Conservation (phyloP, 768 basidiomycete species). For the Kwoniella shandongensis region DNA sequence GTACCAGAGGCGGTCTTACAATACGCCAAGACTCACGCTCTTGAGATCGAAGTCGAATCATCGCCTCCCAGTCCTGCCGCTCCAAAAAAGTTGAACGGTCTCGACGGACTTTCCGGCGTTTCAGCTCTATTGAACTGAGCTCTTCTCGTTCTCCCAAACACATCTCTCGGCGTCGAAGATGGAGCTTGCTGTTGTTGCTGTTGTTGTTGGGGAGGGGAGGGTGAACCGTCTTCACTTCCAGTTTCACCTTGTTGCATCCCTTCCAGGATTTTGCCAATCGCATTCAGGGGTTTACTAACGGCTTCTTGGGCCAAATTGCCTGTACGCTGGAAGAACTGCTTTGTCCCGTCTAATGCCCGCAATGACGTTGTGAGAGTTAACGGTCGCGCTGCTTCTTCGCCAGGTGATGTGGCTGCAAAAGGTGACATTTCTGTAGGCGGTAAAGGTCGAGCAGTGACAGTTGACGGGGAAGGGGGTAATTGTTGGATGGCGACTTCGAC, state of each 20-base stretch:
- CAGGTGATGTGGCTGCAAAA: constrained; percentile 52
- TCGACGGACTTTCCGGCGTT: constrained; percentile 21
- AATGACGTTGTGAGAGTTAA: constrained; percentile 63
- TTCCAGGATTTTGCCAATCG: constrained; percentile 82
- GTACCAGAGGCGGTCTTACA: too few relatives aligned
- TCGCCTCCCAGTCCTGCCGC: constrained; percentile 14
- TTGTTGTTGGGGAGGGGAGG: constrained; percentile 1
- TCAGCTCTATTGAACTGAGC: constrained; percentile 12
- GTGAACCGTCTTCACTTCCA: constrained; percentile 11
- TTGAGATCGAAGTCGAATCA: constrained; percentile 5
- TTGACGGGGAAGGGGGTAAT: constrained; percentile 74
- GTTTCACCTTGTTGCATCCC: constrained; percentile 65
- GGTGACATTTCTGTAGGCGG: constrained; percentile 48
- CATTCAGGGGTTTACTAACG: constrained; percentile 84
- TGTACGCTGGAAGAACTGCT: constrained; percentile 79
- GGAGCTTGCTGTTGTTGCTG: neutral
- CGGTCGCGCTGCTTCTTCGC: constrained; percentile 85
- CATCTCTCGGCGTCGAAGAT: constrained; percentile 12
- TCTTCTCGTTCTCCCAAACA: constrained; percentile 16
- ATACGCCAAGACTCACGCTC: constrained; percentile 26
- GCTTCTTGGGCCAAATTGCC: constrained; percentile 64
- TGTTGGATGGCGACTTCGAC: constrained; percentile 65
- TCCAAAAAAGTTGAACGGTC: constrained; percentile 2
- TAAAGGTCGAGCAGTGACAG: constrained; percentile 58
- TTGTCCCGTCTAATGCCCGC: constrained; percentile 66